Evolutionary conservation across 176 grass and related monocot species (phyloP), one percentile per base, ranked within the genome.

Genomic region (Rhipidocladum racemiflorum): DNA sequence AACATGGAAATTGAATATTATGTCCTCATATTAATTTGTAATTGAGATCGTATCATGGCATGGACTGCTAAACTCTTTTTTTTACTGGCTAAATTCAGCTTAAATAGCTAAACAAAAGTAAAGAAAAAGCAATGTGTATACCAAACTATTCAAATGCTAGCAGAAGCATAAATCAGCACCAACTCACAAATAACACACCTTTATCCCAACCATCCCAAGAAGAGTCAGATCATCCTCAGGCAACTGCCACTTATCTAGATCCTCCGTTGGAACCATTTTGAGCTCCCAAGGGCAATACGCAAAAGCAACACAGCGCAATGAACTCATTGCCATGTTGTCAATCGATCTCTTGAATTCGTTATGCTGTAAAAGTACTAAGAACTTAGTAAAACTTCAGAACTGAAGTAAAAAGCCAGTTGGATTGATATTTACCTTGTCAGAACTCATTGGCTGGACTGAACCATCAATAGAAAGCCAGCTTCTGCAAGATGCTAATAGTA

Each of bases 221-320:
- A 89, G 66, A 69, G 79, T 85, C 48, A 89, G 61, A 56, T 89
- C 60, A 48, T 85, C 75, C 25, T 89, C 87, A 51, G 82, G 91
- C 77, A 93, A 85, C 61, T 89, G 35, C 91, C 91, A 93, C 34
- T 82, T 83, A 28, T 85, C 81, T 60, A 81, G 70, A 71, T 85
- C 87, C 34, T 84, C 87, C 6, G 35, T 65, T 68, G 87, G 91
- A 72, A 93, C 71, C 50, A 83, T 64, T 64, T 59, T 57, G 5
- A 61, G 35, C 76, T 90, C 70, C 29, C 65, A 84, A 24, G 77
- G 39, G 49, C 70, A 72, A 69, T 93, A 93, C 56, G 87, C 91
- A 85, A 93, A 87, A 60, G 91, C 84, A 73, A 93, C 65, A 87
- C 91, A 93, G 56, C 87, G 85, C 54, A 93, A 81, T 76, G 87